These are phyloP conservation scores for Tephrocybe sp. DNA, from an alignment of 768 basidiomycete genomes.

Conservation along the genomic window DNA sequence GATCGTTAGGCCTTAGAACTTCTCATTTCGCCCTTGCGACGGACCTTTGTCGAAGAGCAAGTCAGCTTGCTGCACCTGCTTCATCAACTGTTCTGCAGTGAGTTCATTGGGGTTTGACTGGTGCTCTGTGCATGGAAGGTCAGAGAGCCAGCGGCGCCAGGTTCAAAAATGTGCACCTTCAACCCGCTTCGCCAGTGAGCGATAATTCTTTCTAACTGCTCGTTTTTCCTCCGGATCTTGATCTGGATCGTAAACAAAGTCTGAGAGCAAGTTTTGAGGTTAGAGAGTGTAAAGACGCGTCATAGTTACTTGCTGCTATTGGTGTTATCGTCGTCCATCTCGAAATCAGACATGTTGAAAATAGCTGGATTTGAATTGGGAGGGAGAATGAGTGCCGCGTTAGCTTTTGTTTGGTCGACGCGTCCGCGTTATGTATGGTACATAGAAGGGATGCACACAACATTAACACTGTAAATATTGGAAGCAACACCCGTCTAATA, in stretches of 20 bases:
- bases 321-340: constrained; percentile 27
- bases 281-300: neutral
- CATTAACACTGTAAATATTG: too few species aligned
- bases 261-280: constrained; percentile 13
- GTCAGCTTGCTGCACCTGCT: constrained; percentile 59
- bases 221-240: constrained; percentile 83
- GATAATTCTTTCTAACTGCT: constrained; percentile 70
- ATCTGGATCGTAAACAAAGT: constrained; percentile 74
- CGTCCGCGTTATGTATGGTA: too few species aligned
- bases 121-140: constrained; percentile 31
- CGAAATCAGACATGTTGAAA: constrained; percentile 30
- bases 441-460: too few species aligned
- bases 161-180: constrained; percentile 49
- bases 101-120: constrained; percentile 56
- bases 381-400: constrained; percentile 5
- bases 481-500: too few species aligned
- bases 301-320: constrained; percentile 1
- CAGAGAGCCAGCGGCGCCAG: neutral
- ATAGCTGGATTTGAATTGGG: neutral
- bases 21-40: constrained; percentile 1
- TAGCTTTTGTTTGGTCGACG: constrained; percentile 14
- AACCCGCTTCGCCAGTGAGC: constrained; percentile 59
- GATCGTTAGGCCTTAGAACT: neutral
- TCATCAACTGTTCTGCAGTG: constrained; percentile 53
- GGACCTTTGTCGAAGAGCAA: constrained; percentile 63